Evolutionary conservation across 768 basidiomycete genomes (phyloP).

Genomic region (Chalciporus pseudorubinellus): DNA sequence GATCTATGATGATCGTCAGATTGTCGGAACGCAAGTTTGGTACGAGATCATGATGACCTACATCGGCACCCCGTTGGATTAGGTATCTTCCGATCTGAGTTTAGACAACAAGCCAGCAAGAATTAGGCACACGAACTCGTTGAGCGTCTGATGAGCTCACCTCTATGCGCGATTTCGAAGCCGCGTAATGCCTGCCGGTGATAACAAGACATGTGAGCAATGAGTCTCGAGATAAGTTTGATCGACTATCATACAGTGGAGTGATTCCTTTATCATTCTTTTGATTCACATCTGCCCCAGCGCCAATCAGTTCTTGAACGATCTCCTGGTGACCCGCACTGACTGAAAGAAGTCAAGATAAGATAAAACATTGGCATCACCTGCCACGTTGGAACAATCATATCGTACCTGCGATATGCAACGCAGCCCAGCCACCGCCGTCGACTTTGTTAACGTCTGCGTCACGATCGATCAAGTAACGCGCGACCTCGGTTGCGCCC

Average conservation of each 20-base stretch:
- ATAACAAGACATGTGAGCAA: conserved; percentile 11
- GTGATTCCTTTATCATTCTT: conserved; percentile 82
- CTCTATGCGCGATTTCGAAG: conserved; percentile 86
- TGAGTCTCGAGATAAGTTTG: not conserved
- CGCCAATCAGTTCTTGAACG: conserved; percentile 73
- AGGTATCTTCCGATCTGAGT: conserved; percentile 82
- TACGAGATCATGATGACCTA: conserved; percentile 43
- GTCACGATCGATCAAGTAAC: conserved; percentile 67
- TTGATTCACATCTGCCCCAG: conserved; percentile 79
- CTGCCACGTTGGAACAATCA: too few species aligned
- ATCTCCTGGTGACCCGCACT: conserved; percentile 79
- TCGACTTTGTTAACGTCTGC: conserved; percentile 67
- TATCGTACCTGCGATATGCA: conserved; percentile 71
- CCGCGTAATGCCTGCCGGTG: conserved; percentile 77
- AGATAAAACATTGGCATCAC: not conserved
- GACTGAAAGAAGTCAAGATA: conserved; percentile 40
- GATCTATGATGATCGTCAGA: conserved; percentile 56
- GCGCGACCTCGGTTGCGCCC: conserved; percentile 63
- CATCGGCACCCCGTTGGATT: conserved; percentile 87
- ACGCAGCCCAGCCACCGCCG: conserved; percentile 69
- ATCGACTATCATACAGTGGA: conserved; percentile 57
- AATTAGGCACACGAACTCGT: conserved; percentile 16
- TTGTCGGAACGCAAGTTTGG: conserved; percentile 28
- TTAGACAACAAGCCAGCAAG: conserved; percentile 27
- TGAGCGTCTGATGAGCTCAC: conserved; percentile 40